These are phyloP conservation scores for Aureobasidium melanogenum DNA, from an alignment of 2,329 filamentous ascomycete species.

Conservation along the genomic window DNA sequence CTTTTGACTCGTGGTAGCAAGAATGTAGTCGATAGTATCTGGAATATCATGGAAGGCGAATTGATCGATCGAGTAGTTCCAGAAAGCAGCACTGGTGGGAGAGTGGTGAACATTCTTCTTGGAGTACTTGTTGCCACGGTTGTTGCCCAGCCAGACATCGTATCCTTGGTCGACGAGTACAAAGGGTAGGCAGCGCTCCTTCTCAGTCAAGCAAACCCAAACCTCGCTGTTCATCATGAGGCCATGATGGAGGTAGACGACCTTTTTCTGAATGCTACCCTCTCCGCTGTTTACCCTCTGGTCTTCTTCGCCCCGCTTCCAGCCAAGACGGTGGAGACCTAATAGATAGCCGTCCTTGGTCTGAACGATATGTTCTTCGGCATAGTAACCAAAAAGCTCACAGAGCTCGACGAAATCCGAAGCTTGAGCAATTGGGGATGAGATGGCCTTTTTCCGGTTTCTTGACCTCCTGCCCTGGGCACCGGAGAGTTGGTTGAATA, in stretches of 20 bases:
- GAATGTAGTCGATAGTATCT: constrained; percentile 84
- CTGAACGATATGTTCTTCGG: constrained; percentile 93
- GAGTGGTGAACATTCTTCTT: constrained; percentile 79
- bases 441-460: constrained; percentile 51
- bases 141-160: constrained; percentile 97
- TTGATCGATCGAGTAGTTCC: constrained; percentile 98
- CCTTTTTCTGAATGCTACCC: constrained; percentile 64
- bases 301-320: constrained; percentile 73
- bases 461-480: constrained; percentile 60
- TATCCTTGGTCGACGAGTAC: constrained; percentile 82
- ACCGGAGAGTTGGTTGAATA: constrained; percentile 73
- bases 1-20: constrained; percentile 70
- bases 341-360: constrained; percentile 90
- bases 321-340: constrained; percentile 79
- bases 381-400: constrained; percentile 79
- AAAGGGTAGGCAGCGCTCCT: constrained; percentile 79
- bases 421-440: constrained; percentile 64
- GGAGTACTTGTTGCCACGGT: constrained; percentile 97
- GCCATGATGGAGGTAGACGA: constrained; percentile 91
- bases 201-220: constrained; percentile 88
- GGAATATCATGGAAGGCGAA: constrained; percentile 98
- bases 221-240: constrained; percentile 98
- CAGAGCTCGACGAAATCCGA: constrained; percentile 94
- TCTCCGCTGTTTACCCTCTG: constrained; percentile 64
- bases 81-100: constrained; percentile 70